These are phyloP conservation scores for Ophiocordyceps camponoti-floridani DNA, from an alignment of 2,329 filamentous ascomycete genomes.

Conservation along the genomic window DNA sequence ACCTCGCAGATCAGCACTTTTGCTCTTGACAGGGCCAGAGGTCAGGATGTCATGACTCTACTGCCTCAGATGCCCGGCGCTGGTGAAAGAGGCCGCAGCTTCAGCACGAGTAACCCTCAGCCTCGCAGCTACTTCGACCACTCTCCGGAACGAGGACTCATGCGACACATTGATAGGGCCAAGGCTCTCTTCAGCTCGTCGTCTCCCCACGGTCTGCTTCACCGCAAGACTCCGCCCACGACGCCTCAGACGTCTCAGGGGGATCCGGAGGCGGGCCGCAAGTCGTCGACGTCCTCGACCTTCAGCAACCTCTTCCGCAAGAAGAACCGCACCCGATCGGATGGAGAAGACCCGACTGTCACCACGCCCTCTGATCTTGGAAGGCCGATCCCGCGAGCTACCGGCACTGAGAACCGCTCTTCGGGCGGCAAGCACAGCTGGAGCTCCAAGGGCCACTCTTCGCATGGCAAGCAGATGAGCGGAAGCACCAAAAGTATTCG, in stretches of 20 bases:
- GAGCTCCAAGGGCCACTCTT: not conserved
- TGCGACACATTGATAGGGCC: not conserved
- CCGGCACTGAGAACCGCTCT: not conserved
- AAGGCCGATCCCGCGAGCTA: not conserved
- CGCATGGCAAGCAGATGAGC: not conserved
- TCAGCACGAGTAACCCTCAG: not conserved
- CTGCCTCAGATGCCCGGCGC: conserved; percentile 3
- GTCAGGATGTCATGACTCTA: conserved; percentile 7
- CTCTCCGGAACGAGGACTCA: not conserved
- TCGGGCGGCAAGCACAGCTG: not conserved
- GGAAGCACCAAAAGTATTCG: not conserved
- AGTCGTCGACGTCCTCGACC: conserved; percentile 6
- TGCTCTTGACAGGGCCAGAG: conserved; percentile 6
- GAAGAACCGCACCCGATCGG: conserved; percentile 6
- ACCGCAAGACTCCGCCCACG: conserved; percentile 3
- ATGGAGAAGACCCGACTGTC: not conserved
- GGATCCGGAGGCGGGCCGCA: conserved; percentile 2
- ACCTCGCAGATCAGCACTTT: conserved; percentile 6
- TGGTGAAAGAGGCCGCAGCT: not conserved
- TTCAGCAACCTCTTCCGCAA: conserved; percentile 11
- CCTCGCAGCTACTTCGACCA: conserved; percentile 1
- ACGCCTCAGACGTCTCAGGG: not conserved
- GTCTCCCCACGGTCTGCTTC: not conserved
- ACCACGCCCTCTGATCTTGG: not conserved
- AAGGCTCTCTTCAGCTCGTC: conserved; percentile 1